Evolutionary conservation across 345 rosid species (phyloP).

Genomic region (Gynandropsis gynandra): DNA sequence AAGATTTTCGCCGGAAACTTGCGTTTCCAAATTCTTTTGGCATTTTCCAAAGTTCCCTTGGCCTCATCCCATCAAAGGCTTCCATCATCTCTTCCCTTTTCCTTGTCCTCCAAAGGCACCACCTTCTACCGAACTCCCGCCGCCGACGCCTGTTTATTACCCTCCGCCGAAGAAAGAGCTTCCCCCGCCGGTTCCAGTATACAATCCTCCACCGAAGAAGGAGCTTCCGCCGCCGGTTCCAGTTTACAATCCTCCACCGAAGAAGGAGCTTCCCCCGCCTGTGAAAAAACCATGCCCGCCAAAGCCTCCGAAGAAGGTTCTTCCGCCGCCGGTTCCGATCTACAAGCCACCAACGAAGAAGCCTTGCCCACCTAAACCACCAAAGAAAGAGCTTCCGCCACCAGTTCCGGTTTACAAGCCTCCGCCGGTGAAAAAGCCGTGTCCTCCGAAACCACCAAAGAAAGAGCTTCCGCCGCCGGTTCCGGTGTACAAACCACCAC

Average conservation of each 20-base stretch:
- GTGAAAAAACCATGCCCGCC: no score
- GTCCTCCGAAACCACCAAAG: constrained; percentile 13
- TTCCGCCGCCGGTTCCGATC: constrained; percentile 15
- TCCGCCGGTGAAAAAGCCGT: constrained; percentile 26
- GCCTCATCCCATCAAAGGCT: constrained; percentile 22
- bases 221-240: constrained; percentile 29
- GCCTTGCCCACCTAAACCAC: constrained; percentile 13
- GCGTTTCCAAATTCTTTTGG: constrained; percentile 54
- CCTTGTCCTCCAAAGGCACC: constrained; percentile 28
- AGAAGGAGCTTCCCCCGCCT: constrained; percentile 13
- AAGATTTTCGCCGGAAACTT: constrained; percentile 48
- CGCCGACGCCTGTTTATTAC: constrained; percentile 23
- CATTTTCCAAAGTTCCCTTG: constrained; percentile 32
- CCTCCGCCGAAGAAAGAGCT: constrained; percentile 2
- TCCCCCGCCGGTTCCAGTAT: not conserved
- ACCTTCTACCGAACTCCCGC: constrained; percentile 25
- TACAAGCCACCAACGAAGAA: constrained; percentile 15
- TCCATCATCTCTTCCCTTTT: constrained; percentile 27
- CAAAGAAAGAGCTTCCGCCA: constrained; percentile 23
- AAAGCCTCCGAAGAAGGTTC: constrained; percentile 21
- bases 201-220: constrained; percentile 1
- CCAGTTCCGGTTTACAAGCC: constrained; percentile 27
- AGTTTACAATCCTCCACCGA: constrained; percentile 21
- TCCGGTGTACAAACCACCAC: constrained; percentile 18
- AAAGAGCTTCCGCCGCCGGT: not conserved